phyloP scores from a whole-genome alignment of 2,329 filamentous ascomycete genomes.

The Colletotrichum lupini region DNA sequence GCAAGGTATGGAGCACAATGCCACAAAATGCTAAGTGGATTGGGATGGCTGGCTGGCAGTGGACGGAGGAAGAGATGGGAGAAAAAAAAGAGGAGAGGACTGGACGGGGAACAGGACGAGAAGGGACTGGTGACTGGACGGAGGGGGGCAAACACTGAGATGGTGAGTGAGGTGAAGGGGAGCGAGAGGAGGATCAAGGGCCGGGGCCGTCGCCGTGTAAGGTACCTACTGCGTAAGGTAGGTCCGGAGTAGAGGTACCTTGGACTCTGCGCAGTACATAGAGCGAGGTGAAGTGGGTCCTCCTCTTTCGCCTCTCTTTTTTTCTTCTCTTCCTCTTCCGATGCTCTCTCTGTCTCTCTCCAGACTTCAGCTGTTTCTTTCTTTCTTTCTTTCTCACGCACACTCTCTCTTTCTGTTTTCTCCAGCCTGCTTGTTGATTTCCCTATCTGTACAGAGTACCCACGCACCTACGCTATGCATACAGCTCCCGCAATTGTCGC shows the following conservation, averaged over 20 bases:
- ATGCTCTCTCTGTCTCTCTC: background rate
- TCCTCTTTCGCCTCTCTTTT: slow-evolving; percentile 4
- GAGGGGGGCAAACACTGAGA: background rate
- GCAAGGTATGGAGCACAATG: slow-evolving; percentile 8
- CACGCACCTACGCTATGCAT: background rate
- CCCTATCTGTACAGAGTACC: no score
- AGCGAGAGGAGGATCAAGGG: slow-evolving; percentile 9
- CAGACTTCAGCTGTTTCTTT: background rate
- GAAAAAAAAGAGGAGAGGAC: background rate
- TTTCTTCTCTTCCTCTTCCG: background rate
- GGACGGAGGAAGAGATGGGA: background rate
- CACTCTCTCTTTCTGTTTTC: background rate
- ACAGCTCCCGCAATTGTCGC: background rate
- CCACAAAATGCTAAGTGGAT: background rate
- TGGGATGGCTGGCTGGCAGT: background rate
- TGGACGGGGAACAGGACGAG: background rate
- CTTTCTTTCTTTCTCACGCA: background rate
- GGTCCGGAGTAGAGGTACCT: no score
- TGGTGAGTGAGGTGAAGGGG: background rate
- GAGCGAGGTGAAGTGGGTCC: slow-evolving; percentile 11
- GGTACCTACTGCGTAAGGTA: no score
- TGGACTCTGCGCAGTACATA: no score
- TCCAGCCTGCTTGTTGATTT: background rate
- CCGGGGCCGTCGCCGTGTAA: slow-evolving; percentile 24
- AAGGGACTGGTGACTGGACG: slow-evolving; percentile 10